These are phyloP conservation scores for Isabelozyma gotoi DNA, from an alignment of 805 yeast genomes.

Conservation along the genomic window DNA sequence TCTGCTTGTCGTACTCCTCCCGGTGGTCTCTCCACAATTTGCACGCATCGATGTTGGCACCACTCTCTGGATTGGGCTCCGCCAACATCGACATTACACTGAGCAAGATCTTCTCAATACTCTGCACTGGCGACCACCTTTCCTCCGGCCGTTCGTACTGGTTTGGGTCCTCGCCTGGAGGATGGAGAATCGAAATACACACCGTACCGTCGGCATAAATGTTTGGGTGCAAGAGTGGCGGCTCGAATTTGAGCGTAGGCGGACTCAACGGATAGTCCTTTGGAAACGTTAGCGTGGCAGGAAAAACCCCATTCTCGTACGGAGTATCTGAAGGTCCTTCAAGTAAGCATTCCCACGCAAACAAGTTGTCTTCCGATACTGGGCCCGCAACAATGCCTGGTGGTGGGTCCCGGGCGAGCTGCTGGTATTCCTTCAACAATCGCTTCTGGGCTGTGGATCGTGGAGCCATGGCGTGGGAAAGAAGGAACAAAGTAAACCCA, in stretches of 20 bases:
- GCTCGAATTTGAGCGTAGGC: slow-evolving; percentile 71
- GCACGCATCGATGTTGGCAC: slow-evolving; percentile 81
- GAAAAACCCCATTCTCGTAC: slow-evolving; percentile 85
- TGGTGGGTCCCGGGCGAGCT: slow-evolving; percentile 80
- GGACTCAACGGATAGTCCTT: slow-evolving; percentile 81
- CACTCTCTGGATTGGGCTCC: slow-evolving; percentile 94
- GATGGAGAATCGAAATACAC: slow-evolving; percentile 90
- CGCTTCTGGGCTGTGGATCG: slow-evolving; percentile 76
- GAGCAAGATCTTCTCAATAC: slow-evolving; percentile 91
- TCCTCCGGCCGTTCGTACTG: slow-evolving; percentile 95
- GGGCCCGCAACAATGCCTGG: slow-evolving; percentile 98
- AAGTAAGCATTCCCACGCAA: slow-evolving; percentile 79
- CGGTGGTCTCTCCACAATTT: slow-evolving; percentile 91
- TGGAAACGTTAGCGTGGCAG: slow-evolving; percentile 72
- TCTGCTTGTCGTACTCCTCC: slow-evolving; percentile 61
- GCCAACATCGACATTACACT: slow-evolving; percentile 96
- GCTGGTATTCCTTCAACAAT: slow-evolving; percentile 85
- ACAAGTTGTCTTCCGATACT: slow-evolving; percentile 65
- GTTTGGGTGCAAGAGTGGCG: slow-evolving; percentile 90
- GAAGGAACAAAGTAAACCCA: background rate
- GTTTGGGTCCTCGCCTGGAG: slow-evolving; percentile 97
- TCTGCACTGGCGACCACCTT: slow-evolving; percentile 97
- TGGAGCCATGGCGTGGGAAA: background rate
- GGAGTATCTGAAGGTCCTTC: slow-evolving; percentile 86
- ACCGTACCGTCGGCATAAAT: slow-evolving; percentile 93